Evolutionary conservation across 78 protist genomes (phyloP), one percentile per base, ranked within the genome.

Genomic region (Abeoforma whisleri): DNA sequence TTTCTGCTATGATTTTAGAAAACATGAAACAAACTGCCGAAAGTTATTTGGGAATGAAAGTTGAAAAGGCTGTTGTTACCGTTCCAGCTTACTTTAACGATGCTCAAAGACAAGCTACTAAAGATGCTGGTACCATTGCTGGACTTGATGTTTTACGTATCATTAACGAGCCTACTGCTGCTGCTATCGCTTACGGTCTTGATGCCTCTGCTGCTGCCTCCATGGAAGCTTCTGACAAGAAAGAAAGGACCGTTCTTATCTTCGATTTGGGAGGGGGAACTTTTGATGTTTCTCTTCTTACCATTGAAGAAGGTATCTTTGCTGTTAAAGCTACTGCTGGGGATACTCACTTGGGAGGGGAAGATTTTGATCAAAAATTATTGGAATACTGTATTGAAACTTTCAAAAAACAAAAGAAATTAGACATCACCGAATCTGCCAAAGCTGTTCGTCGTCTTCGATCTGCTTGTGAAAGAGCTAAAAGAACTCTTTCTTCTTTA

Each of bases 21-120:
- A 93, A 96, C 19, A 84, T 84, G 87, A 91, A 93, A 93, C 92
- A 92, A 88, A 73, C 77, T 2, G 99, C 99, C 30, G 99, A 97
- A 94, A 91, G 89, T 23, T 95, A 88, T 94, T 94, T 96, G 23
- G 96, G 98, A 77, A 37, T 91, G 82, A 84, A 81, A 68, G 85
- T 97, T 84, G 81, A 81, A 68, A 85, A 95, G 81, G 96, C 96
- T 35, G 98, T 95, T 57, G 92, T 97, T 71, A 95, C 99, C 28
- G 97, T 94, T 16, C 99, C 99, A 75, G 98, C 98, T 68, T 96
- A 96, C 88, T 97, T 97, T 93, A 93, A 94, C 92, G 97, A 90
- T 75, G 85, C 88, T 16, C 93, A 93, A 83, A 87, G 93, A 37
- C 87, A 84, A 80, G 90, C 86, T 32, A 89, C 89, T 69, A 91